Conservation (phyloP, 2,329 filamentous ascomycete species). For the Paracoccidioides brasiliensis region DNA sequence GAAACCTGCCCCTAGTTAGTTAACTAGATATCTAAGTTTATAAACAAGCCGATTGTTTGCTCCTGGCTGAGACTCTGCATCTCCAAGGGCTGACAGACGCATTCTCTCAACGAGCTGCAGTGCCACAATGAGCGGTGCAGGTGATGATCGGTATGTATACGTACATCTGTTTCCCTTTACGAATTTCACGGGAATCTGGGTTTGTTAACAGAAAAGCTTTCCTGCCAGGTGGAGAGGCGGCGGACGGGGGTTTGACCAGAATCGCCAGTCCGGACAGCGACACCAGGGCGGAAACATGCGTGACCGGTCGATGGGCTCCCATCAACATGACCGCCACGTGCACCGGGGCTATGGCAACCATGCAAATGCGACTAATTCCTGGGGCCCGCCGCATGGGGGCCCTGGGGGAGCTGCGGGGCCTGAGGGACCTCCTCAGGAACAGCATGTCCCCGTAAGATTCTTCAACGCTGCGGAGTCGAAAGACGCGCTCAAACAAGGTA, state of each 20-base stretch:
- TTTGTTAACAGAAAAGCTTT: conserved; percentile 1
- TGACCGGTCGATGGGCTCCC: conserved; percentile 19
- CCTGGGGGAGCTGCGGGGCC: too few species aligned
- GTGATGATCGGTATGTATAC: conserved; percentile 24
- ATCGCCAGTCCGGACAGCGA: conserved; percentile 26
- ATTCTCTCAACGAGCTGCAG: conserved; percentile 6
- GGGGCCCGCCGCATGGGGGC: conserved; percentile 13
- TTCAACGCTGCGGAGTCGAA: conserved; percentile 34
- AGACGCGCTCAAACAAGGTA: conserved; percentile 29
- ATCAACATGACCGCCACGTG: conserved; percentile 17
- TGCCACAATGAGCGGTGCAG: conserved; percentile 24
- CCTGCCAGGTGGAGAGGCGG: conserved; percentile 28
- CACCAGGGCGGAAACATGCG: conserved; percentile 18
- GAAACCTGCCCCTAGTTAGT: too few species aligned
- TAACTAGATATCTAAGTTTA: too few species aligned
- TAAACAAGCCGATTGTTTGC: too few species aligned
- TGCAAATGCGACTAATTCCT: conserved; percentile 15
- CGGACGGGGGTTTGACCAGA: conserved; percentile 23
- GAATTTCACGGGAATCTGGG: neutral
- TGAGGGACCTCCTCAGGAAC: conserved; percentile 19
- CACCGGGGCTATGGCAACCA: conserved; percentile 20
- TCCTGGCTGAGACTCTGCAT: neutral
- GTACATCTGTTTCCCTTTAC: neutral
- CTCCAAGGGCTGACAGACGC: neutral
- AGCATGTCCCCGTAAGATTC: conserved; percentile 29